phyloP scores from a whole-genome alignment of 225 moss, liverwort and hornwort species.

The Sphagnum contortum region DNA sequence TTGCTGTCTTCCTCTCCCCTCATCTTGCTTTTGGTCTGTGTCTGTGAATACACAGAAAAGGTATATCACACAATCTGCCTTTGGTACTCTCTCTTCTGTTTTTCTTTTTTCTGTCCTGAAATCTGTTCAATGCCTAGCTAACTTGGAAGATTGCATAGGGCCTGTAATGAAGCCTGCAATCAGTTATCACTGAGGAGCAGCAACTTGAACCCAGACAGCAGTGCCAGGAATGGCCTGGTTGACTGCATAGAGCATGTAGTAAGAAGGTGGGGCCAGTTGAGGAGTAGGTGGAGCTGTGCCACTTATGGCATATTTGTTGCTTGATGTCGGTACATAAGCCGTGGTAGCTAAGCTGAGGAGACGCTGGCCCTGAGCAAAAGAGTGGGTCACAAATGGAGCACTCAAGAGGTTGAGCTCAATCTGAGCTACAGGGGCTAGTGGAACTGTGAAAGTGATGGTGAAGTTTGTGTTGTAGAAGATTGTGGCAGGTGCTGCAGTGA shows the following conservation, averaged over 20 bases:
- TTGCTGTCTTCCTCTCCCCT: too few species aligned
- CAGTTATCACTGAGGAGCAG: neutral
- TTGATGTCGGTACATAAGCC: slow-evolving; percentile 11
- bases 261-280: slow-evolving; percentile 19
- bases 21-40: too few species aligned
- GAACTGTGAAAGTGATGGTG: slow-evolving; percentile 24
- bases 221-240: slow-evolving; percentile 27
- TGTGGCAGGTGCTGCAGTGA: slow-evolving; percentile 17
- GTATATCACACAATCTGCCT: too few species aligned
- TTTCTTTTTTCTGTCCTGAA: too few species aligned
- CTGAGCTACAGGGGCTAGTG: slow-evolving; percentile 6
- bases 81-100: too few species aligned
- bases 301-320: slow-evolving; percentile 16
- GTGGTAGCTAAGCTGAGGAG: slow-evolving; percentile 25
- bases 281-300: slow-evolving; percentile 17
- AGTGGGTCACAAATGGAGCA: slow-evolving; percentile 49
- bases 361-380: slow-evolving; percentile 61
- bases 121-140: too few species aligned
- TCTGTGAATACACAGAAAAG: too few species aligned
- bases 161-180: too few species aligned
- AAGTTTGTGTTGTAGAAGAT: slow-evolving; percentile 30
- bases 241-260: slow-evolving; percentile 33
- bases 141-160: too few species aligned
- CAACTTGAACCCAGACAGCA: slow-evolving; percentile 17
- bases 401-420: slow-evolving; percentile 36